Conservation (phyloP, 2,329 filamentous ascomycete species). For the Thielaviopsis populi region DNA sequence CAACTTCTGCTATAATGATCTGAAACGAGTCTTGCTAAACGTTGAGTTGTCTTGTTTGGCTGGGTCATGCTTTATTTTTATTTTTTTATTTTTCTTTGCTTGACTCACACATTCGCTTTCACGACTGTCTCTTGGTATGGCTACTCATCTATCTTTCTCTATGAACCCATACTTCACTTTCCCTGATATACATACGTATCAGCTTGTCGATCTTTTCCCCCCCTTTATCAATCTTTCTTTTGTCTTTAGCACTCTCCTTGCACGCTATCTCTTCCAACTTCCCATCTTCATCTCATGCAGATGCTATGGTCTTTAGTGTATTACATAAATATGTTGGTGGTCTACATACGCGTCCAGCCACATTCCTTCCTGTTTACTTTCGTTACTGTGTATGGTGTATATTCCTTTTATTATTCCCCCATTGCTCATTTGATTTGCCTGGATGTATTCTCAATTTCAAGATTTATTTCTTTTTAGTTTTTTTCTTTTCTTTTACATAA, state of each 20-base stretch:
- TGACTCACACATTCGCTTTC: background rate
- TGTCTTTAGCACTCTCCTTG: background rate
- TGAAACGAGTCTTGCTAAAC: slow-evolving; percentile 1
- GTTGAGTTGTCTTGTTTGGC: background rate
- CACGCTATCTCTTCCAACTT: background rate
- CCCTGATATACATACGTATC: background rate
- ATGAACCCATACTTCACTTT: background rate
- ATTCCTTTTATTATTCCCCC: background rate
- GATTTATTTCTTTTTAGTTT: no score
- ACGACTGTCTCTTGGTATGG: background rate
- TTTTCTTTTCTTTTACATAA: slow-evolving; percentile 4
- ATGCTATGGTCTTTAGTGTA: background rate
- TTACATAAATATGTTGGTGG: background rate
- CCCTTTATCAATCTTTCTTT: background rate
- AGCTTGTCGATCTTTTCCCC: background rate
- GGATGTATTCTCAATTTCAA: background rate
- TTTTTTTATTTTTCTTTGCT: slow-evolving; percentile 8
- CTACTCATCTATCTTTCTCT: background rate
- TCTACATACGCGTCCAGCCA: background rate
- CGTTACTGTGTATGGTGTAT: background rate
- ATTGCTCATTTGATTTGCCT: background rate
- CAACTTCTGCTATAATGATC: background rate
- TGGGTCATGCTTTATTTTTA: background rate
- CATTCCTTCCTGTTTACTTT: background rate
- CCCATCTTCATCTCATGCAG: background rate